Evolutionary conservation across 2,329 filamentous ascomycete genomes (phyloP).

Genomic region (Beauveria bassiana): DNA sequence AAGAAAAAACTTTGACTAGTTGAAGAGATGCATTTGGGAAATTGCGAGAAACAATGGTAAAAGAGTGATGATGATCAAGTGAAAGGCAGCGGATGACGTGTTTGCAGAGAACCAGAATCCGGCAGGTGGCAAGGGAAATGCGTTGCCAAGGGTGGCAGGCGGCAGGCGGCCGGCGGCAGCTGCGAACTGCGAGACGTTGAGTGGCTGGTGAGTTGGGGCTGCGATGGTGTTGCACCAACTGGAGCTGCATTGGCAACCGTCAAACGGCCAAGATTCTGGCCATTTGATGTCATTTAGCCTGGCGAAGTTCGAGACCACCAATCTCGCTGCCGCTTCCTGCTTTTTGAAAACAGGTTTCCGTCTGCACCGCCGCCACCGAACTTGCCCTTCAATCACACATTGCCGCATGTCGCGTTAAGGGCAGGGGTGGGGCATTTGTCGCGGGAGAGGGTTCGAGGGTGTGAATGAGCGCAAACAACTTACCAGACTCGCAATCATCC

Average conservation of each 20-base stretch:
- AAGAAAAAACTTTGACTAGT: background rate
- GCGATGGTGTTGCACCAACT: background rate
- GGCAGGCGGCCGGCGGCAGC: background rate
- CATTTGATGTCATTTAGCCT: background rate
- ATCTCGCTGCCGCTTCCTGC: too few relatives aligned
- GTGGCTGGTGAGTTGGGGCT: slow-evolving; percentile 2
- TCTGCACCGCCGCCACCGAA: background rate
- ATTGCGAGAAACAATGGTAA: slow-evolving; percentile 2
- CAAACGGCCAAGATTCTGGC: background rate
- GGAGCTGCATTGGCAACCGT: background rate
- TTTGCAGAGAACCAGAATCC: background rate
- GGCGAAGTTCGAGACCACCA: background rate
- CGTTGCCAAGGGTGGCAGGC: background rate
- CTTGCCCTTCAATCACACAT: background rate
- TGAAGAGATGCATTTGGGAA: background rate
- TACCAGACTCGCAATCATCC: slow-evolving; percentile 5
- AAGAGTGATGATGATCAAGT: background rate
- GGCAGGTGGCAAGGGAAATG: slow-evolving; percentile 4
- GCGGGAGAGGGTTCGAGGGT: background rate
- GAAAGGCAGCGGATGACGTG: slow-evolving; percentile 10
- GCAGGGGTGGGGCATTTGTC: background rate
- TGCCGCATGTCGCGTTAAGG: background rate
- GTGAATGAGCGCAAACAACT: background rate
- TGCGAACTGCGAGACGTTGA: slow-evolving; percentile 6
- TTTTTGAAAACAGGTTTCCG: background rate